Percentiles rank a stretch among this genome's conserved stretches.
Conservation (phyloP, 2,329 filamentous ascomycete genomes). For the Alternaria postmessia region DNA sequence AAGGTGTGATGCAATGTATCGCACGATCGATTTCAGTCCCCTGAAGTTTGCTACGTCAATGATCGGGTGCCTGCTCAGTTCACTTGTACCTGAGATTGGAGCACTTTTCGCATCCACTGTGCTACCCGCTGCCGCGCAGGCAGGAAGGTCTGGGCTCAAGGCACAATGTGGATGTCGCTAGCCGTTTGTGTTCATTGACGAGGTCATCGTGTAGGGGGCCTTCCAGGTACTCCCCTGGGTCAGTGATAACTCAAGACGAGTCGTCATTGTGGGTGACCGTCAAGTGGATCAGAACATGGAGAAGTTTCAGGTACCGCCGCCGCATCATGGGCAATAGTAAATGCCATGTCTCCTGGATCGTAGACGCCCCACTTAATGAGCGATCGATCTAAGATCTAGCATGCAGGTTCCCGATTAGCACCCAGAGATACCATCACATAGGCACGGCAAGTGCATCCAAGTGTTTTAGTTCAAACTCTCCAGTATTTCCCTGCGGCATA, state of each 20-base stretch:
- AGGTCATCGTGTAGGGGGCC: neutral
- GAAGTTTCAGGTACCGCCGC: constrained; percentile 9
- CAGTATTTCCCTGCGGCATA: neutral
- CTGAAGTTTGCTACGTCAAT: constrained; percentile 16
- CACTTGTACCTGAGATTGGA: neutral
- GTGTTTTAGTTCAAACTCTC: neutral
- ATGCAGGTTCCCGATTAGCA: constrained; percentile 8
- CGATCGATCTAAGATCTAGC: constrained; percentile 14
- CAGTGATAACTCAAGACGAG: neutral
- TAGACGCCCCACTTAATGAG: constrained; percentile 1
- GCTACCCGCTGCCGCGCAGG: neutral
- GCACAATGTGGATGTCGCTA: constrained; percentile 1
- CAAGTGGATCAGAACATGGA: neutral
- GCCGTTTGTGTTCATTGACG: constrained; percentile 9
- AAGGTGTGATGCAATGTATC: neutral
- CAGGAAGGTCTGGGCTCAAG: neutral
- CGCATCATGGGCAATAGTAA: constrained; percentile 5
- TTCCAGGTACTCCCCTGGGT: neutral
- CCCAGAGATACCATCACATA: neutral
- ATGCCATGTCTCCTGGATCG: constrained; percentile 6
- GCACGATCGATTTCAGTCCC: neutral
- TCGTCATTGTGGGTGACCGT: neutral
- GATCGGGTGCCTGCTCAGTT: constrained; percentile 7
- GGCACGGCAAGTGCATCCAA: neutral
- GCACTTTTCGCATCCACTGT: neutral